Evolutionary conservation across 495 filamentous ascomycete genomes (phyloP).

Genomic region (Aspergillus saccharolyticus): DNA sequence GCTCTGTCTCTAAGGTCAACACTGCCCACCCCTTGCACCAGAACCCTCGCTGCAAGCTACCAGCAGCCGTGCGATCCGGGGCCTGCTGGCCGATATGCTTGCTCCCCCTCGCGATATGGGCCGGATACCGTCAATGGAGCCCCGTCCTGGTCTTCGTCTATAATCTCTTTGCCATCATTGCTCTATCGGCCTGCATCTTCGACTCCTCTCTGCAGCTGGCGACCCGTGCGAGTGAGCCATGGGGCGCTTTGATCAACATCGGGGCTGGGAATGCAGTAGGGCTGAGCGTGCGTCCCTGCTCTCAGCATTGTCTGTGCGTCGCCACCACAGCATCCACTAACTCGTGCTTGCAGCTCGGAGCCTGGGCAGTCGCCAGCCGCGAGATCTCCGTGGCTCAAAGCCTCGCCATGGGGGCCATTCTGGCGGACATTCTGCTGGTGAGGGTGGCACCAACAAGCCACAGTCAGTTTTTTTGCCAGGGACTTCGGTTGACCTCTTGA

Average conservation of each 20-base stretch:
- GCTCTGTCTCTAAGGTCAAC: not conserved
- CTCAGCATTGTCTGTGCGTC: not conserved
- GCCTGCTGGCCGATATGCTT: constrained; percentile 6
- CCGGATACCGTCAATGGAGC: constrained; percentile 16
- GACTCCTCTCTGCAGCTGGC: constrained; percentile 24
- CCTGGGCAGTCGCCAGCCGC: constrained; percentile 20
- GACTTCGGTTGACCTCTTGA: no score
- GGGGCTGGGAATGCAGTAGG: constrained; percentile 29
- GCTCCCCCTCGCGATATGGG: constrained; percentile 17
- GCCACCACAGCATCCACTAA: not conserved
- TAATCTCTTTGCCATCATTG: constrained; percentile 27
- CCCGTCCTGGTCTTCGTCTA: constrained; percentile 19
- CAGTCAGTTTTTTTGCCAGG: no score
- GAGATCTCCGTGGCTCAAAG: constrained; percentile 25
- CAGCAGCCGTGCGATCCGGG: not conserved
- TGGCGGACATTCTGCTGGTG: constrained; percentile 26
- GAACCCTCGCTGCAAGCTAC: not conserved
- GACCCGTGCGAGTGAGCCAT: constrained; percentile 15
- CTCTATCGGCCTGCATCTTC: constrained; percentile 21
- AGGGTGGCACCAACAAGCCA: not conserved
- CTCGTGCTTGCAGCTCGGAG: constrained; percentile 15
- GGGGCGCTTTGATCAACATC: constrained; percentile 26
- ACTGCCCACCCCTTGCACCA: not conserved
- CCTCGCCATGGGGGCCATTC: constrained; percentile 26
- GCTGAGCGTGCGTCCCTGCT: constrained; percentile 19